Evolutionary conservation across 2,329 filamentous ascomycete species (phyloP), one percentile per base, ranked within the genome.

Genomic region (Fusarium sublunatum): DNA sequence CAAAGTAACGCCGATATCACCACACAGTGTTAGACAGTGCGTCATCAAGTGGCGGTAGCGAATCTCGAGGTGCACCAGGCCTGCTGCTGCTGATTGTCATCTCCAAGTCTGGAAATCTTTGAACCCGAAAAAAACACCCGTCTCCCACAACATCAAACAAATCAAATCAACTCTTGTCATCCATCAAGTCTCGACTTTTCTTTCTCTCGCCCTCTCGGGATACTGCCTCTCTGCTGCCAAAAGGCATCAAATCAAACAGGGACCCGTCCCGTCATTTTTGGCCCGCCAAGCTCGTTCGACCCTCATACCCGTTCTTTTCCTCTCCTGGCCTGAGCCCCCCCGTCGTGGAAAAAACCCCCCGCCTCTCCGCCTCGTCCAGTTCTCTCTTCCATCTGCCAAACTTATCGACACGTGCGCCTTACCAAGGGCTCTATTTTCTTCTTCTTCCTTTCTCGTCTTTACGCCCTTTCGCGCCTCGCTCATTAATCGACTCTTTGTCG

Each of bases 341-440:
- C 52, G 50, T 56, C 64, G 56, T 60, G 53, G 62, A 65, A 70
- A 70, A 66, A 64, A 59, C 61, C 68, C 69, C 69, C 69, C 69
- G 65, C 69, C 58, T 73, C 65, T 71, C 62, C 69, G 67, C 70
- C 72, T 70, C 65, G 59, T 67, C 61, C 62, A 61, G 49, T 64
- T 65, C 54, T 59, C 63, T 63, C 50, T 59, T 59, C 47, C 63
- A 68, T 61, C 67, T 64, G 65, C 62, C 63, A 70, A 65, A 70
- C 67, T 65, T 70, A 55, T 70, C 64, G 58, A 73, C 73, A 72
- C 72, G 72, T 73, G 71, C 70, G 65, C 66, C 61, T 65, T 62
- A 59, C 55, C 43, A 62, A 65, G 53, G 65, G 55, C 55, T 60
- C 61, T 61, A 65, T 67, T 64, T 58, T 47, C 59, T 61, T 38